Percentiles rank a stretch among this genome's conserved stretches.
Conservation (phyloP, 2,329 filamentous ascomycete genomes). For the Mycosphaerelloides madeirae region DNA sequence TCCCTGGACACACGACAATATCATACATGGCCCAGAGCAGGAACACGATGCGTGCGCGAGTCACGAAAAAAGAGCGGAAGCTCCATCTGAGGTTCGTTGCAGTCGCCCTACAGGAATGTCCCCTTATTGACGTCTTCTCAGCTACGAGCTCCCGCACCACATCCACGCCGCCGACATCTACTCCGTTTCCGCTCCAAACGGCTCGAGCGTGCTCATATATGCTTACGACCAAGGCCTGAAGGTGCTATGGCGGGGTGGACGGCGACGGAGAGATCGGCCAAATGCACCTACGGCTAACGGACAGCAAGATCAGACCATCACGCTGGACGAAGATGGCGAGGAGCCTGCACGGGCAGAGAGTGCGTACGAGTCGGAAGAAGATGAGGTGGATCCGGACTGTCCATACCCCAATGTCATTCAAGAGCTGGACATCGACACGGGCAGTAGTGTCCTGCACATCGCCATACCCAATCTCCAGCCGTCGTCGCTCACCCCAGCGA, state of each 20-base stretch:
- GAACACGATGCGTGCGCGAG: constrained; percentile 20
- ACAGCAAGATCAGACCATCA: constrained; percentile 46
- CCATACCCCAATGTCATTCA: constrained; percentile 53
- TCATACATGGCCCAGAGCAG: neutral
- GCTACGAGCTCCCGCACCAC: constrained; percentile 58
- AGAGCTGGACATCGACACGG: constrained; percentile 52
- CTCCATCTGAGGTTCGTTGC: constrained; percentile 30
- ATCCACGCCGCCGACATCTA: constrained; percentile 54
- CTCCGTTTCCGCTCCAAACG: constrained; percentile 55
- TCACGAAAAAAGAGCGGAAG: constrained; percentile 29
- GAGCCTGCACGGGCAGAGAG: constrained; percentile 29
- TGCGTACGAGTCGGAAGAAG: constrained; percentile 52
- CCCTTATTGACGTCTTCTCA: constrained; percentile 26
- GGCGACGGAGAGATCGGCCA: constrained; percentile 19
- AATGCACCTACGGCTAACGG: constrained; percentile 12
- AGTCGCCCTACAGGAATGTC: neutral
- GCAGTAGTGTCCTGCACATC: constrained; percentile 50
- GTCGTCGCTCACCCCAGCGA: constrained; percentile 9
- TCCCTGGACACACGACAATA: constrained; percentile 6
- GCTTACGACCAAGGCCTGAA: constrained; percentile 55
- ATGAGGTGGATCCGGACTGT: constrained; percentile 54
- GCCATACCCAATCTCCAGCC: constrained; percentile 43
- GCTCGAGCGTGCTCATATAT: constrained; percentile 58
- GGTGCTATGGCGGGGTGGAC: constrained; percentile 58
- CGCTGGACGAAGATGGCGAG: constrained; percentile 55